Conservation (phyloP, 495 filamentous ascomycete genomes). For the Apiosordaria backusii region DNA sequence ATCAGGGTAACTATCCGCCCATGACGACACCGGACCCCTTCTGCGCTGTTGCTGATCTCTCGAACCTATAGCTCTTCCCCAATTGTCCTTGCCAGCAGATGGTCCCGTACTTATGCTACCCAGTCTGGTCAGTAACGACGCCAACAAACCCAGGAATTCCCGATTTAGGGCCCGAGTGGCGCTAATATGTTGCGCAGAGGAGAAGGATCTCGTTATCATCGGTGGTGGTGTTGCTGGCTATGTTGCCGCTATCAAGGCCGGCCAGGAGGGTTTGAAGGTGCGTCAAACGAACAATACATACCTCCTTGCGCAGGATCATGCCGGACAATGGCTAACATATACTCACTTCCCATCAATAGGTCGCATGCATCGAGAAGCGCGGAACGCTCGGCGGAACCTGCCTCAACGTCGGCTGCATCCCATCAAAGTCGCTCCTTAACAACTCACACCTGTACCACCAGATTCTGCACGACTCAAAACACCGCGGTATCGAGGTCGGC, state of each 20-base stretch:
- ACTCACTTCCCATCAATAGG: constrained; percentile 48
- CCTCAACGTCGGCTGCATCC: constrained; percentile 98
- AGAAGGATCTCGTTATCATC: constrained; percentile 90
- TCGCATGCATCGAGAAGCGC: constrained; percentile 97
- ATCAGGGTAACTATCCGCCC: constrained; percentile 42
- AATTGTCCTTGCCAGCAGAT: constrained; percentile 58
- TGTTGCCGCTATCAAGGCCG: constrained; percentile 98
- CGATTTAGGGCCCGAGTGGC: not conserved
- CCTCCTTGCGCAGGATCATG: not conserved
- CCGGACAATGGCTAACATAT: constrained; percentile 13
- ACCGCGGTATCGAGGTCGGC: constrained; percentile 88
- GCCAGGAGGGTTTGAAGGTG: constrained; percentile 96
- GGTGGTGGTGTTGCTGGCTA: constrained; percentile 98
- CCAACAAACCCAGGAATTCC: not conserved
- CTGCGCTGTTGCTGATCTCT: not conserved
- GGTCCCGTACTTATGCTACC: constrained; percentile 71
- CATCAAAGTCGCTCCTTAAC: constrained; percentile 98
- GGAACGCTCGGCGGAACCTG: constrained; percentile 93
- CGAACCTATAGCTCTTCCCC: constrained; percentile 45
- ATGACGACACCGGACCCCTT: constrained; percentile 17
- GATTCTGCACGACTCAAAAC: constrained; percentile 94
- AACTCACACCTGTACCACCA: constrained; percentile 99
- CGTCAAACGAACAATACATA: constrained; percentile 17
- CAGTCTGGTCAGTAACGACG: constrained; percentile 61
- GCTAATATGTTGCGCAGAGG: constrained; percentile 50